Conservation (phyloP, 1,139 yeast genomes). For the Wickerhamomyces sp. region DNA sequence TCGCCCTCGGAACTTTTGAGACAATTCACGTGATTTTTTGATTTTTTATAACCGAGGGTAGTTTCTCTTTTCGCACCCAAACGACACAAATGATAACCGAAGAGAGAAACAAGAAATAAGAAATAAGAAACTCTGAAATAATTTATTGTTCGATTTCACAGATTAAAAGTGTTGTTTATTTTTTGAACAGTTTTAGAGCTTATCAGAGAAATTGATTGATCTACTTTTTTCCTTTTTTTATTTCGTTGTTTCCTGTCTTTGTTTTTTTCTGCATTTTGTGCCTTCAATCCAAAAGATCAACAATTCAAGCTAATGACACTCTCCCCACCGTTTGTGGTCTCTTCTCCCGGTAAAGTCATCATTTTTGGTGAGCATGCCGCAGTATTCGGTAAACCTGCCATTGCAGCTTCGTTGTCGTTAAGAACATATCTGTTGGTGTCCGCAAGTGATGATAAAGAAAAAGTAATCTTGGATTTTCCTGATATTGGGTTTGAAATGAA, state of each 20-base stretch:
- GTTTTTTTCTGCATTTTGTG: too few species aligned
- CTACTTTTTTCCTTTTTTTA: too few species aligned
- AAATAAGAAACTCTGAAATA: too few species aligned
- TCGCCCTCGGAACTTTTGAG: slow-evolving; percentile 8
- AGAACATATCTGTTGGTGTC: slow-evolving; percentile 74
- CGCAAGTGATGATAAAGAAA: slow-evolving; percentile 30
- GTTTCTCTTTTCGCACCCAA: not conserved
- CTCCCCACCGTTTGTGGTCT: slow-evolving; percentile 57
- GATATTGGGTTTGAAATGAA: slow-evolving; percentile 64
- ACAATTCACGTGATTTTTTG: not conserved
- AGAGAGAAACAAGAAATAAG: too few species aligned
- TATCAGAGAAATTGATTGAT: too few species aligned
- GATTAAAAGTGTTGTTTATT: too few species aligned
- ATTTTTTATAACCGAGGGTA: too few species aligned
- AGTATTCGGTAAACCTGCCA: slow-evolving; percentile 87
- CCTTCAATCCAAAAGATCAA: too few species aligned
- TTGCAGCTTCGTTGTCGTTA: slow-evolving; percentile 82
- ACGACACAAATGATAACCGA: too few species aligned
- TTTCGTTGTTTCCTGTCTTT: too few species aligned
- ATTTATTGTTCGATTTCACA: too few species aligned
- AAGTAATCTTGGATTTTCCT: slow-evolving; percentile 70
- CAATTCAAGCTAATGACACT: slow-evolving; percentile 7
- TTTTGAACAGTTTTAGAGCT: too few species aligned
- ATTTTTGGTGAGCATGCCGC: slow-evolving; percentile 97
- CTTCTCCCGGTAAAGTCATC: slow-evolving; percentile 97